A percentile compares a stretch with the other conserved stretches of the same genome.
Evolutionary conservation across 2,329 filamentous ascomycete species (phyloP).

Genomic region (Neofusicoccum sp.): DNA sequence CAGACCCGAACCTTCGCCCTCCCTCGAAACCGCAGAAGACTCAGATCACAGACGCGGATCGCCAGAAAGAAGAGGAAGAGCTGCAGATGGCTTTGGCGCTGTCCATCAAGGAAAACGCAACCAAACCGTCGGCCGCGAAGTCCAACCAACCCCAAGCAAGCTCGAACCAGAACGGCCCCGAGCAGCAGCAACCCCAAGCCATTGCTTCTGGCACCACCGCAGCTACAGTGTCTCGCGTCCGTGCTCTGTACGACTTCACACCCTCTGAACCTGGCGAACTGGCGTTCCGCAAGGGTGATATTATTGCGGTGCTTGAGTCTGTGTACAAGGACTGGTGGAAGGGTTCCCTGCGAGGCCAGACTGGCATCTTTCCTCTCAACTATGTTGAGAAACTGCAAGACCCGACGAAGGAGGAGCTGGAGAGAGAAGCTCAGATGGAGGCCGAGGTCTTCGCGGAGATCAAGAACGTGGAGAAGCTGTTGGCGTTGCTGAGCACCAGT

Average conservation of each 20-base stretch:
- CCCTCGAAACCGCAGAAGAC: conserved; percentile 94
- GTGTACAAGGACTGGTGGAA: conserved; percentile 99
- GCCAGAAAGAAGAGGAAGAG: conserved; percentile 96
- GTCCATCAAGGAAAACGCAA: conserved; percentile 80
- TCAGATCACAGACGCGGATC: conserved; percentile 84
- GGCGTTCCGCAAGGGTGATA: conserved; percentile 94
- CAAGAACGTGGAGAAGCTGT: conserved; percentile 76
- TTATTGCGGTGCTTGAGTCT: conserved; percentile 95
- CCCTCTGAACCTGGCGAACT: conserved; percentile 93
- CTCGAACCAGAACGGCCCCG: neutral
- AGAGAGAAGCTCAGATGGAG: conserved; percentile 96
- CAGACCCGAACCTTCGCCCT: conserved; percentile 85
- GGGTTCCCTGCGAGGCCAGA: conserved; percentile 89
- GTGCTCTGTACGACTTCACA: conserved; percentile 91
- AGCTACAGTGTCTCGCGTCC: conserved; percentile 91
- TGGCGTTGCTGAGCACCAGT: conserved; percentile 88
- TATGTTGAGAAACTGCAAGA: conserved; percentile 98
- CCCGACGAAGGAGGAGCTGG: conserved; percentile 89
- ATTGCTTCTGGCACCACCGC: conserved; percentile 85
- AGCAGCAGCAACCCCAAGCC: conserved; percentile 54
- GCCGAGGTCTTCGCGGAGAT: conserved; percentile 76
- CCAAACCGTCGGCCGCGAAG: conserved; percentile 41
- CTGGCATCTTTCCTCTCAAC: conserved; percentile 96
- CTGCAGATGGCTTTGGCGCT: conserved; percentile 93
- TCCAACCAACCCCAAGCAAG: conserved; percentile 44